phyloP scores from a whole-genome alignment of 2,329 filamentous ascomycete genomes.

The Cytospora paraplurivora region DNA sequence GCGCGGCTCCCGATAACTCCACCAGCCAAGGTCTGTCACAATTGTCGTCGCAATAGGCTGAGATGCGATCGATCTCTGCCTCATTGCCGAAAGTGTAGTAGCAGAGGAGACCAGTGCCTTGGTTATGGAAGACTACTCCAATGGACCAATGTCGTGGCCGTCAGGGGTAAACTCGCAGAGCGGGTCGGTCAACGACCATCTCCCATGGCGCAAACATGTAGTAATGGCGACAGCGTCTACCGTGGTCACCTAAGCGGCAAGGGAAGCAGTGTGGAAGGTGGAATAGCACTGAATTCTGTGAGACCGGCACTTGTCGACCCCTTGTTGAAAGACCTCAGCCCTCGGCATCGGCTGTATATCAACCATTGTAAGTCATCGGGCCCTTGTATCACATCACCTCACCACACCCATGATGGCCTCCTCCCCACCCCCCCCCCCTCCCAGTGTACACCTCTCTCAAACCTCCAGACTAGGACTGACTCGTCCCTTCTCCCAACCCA shows the following conservation, averaged over 20 bases:
- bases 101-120: constrained; percentile 58
- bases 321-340: constrained; percentile 55
- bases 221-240: not conserved
- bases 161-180: constrained; percentile 47
- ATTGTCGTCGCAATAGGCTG: constrained; percentile 61
- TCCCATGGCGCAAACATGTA: not conserved
- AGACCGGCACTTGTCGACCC: constrained; percentile 47
- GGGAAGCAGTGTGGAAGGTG: not conserved
- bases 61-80: constrained; percentile 64
- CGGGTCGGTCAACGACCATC: constrained; percentile 17
- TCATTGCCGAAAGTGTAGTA: constrained; percentile 60
- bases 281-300: not conserved
- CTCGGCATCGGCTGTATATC: constrained; percentile 49
- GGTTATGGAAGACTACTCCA: constrained; percentile 63
- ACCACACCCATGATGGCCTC: not conserved
- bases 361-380: constrained; percentile 49
- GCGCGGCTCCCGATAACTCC: constrained; percentile 6
- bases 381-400: not conserved
- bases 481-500: not conserved
- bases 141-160: constrained; percentile 58
- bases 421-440: not conserved
- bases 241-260: not conserved
- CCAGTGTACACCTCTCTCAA: not conserved
- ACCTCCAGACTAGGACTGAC: not conserved
- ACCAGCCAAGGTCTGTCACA: constrained; percentile 56